Conservation (phyloP, 2,329 filamentous ascomycete genomes). For the Monosporascus sp. region DNA sequence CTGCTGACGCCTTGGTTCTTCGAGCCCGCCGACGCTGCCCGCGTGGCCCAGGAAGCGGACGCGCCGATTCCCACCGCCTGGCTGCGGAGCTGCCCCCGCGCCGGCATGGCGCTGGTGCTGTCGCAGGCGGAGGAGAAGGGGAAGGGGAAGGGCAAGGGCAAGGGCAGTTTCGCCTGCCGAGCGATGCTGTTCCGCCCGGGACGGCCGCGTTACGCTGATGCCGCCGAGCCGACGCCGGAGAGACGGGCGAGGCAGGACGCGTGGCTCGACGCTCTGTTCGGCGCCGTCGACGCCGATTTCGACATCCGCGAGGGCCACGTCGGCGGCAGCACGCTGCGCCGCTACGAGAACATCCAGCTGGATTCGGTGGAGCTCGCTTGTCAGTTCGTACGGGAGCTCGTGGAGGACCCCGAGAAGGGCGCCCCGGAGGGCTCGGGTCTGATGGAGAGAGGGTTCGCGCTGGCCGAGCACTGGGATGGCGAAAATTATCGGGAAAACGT, state of each 20-base stretch:
- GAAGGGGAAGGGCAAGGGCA: not conserved
- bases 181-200: conserved; percentile 10
- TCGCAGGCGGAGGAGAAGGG: not conserved
- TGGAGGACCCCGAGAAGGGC: not conserved
- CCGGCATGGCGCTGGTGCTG: conserved; percentile 10
- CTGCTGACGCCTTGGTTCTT: conserved; percentile 17
- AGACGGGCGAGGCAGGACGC: conserved; percentile 4
- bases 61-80: conserved; percentile 5
- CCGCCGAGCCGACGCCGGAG: not conserved
- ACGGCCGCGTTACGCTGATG: conserved; percentile 1
- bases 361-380: not conserved
- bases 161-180: not conserved
- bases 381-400: not conserved
- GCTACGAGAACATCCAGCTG: not conserved
- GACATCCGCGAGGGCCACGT: conserved; percentile 1
- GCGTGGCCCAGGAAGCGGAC: not conserved
- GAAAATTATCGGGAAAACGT: not conserved
- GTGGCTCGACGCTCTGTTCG: conserved; percentile 6
- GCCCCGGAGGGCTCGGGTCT: not conserved
- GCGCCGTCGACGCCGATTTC: not conserved
- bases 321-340: conserved; percentile 3
- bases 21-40: conserved; percentile 1
- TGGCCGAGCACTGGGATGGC: not conserved
- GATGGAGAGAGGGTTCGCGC: not conserved
- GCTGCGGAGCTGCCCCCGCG: conserved; percentile 9